A percentile compares a stretch with the other conserved stretches of the same genome.
Evolutionary conservation across 2,329 filamentous ascomycete genomes (phyloP).

Genomic region (Clonostachys rosea): DNA sequence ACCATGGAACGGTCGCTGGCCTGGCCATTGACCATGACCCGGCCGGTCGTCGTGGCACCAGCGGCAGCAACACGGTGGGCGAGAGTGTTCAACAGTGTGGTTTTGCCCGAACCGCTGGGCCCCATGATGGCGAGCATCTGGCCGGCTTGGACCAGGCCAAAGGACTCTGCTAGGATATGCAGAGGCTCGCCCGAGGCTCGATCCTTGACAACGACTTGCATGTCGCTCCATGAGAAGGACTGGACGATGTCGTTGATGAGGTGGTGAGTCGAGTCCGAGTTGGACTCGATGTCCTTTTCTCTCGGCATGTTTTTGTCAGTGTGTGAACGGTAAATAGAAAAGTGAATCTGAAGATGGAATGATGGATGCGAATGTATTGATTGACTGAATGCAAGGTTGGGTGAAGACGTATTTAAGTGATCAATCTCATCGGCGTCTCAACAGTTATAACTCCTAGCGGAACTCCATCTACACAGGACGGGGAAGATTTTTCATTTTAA

Average conservation of each 20-base stretch:
- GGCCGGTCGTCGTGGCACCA: conserved; percentile 35
- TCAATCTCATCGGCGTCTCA: no score
- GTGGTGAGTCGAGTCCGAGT: conserved; percentile 18
- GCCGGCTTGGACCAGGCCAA: conserved; percentile 33
- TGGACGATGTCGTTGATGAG: conserved; percentile 57
- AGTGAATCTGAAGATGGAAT: no score
- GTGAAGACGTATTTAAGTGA: no score
- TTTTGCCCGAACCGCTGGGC: conserved; percentile 71
- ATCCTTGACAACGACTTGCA: conserved; percentile 69
- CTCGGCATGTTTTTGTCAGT: no score
- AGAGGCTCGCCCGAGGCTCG: conserved; percentile 24
- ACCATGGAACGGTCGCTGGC: conserved; percentile 49
- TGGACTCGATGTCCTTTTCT: conserved; percentile 16
- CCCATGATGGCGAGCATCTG: conserved; percentile 80
- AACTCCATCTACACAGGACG: no score
- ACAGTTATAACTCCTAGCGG: no score
- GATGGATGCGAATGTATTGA: no score
- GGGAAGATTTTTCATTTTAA: no score
- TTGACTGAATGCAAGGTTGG: no score
- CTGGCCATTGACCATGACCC: conserved; percentile 58
- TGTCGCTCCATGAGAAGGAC: conserved; percentile 59
- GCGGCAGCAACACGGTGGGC: conserved; percentile 52
- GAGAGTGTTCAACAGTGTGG: conserved; percentile 76
- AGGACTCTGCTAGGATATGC: conserved; percentile 7
- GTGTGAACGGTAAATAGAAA: no score